phyloP scores from a whole-genome alignment of 176 grass and related monocot species.

The Raddia guianensis region DNA sequence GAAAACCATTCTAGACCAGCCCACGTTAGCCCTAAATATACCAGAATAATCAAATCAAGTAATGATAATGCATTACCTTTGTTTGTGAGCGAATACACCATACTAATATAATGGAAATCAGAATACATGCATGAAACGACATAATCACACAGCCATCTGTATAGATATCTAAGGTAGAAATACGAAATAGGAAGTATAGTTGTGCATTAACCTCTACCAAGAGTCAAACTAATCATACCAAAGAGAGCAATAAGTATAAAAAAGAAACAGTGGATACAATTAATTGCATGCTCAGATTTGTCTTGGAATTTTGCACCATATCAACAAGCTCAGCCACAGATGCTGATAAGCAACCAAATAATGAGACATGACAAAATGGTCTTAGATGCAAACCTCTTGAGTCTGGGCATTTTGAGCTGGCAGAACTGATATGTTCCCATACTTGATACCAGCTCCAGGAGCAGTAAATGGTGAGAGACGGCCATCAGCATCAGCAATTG shows the following conservation, averaged over 20 bases:
- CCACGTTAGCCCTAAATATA: background rate
- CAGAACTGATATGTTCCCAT: constrained; percentile 61
- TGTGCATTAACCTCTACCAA: background rate
- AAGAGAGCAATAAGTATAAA: background rate
- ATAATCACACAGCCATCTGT: background rate
- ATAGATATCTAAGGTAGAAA: background rate
- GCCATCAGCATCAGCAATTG: constrained; percentile 61
- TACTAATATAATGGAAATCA: background rate
- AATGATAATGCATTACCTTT: background rate
- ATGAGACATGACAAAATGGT: constrained; percentile 28
- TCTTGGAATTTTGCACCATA: background rate
- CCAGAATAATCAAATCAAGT: background rate
- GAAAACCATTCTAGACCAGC: background rate
- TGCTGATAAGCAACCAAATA: constrained; percentile 3
- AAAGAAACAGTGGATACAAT: background rate
- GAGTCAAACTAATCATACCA: background rate
- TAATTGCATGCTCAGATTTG: background rate
- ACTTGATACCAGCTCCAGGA: constrained; percentile 60
- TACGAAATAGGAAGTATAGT: background rate
- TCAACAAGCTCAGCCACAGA: constrained; percentile 1
- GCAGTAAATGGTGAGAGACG: constrained; percentile 61
- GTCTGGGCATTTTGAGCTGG: constrained; percentile 65
- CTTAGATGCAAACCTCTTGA: constrained; percentile 71
- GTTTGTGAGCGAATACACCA: background rate
- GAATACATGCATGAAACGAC: background rate